Percentiles rank a stretch among this genome's conserved stretches.
phyloP scores from a whole-genome alignment of 2,329 filamentous ascomycete species.

The Trichoderma asperellum region DNA sequence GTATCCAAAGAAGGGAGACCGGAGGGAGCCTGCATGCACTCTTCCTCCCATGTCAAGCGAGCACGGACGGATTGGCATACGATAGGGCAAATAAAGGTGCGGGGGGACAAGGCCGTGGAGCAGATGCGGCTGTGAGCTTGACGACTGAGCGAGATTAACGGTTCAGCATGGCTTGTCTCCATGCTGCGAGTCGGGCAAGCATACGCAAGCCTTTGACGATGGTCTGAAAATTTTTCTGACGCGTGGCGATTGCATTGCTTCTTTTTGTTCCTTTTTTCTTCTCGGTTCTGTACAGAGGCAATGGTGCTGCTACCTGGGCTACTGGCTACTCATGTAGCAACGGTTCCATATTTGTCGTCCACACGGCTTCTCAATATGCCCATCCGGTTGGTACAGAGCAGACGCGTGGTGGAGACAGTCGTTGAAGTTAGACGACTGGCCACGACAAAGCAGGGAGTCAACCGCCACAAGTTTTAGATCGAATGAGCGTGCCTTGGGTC shows the following conservation, averaged over 20 bases:
- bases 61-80: not conserved
- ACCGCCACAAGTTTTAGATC: slow-evolving; percentile 27
- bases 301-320: not conserved
- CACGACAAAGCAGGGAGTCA: slow-evolving; percentile 20
- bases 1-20: not conserved
- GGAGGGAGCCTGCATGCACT: slow-evolving; percentile 21
- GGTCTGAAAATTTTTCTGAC: not conserved
- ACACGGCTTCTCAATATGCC: slow-evolving; percentile 6
- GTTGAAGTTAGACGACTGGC: slow-evolving; percentile 14
- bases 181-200: slow-evolving; percentile 13
- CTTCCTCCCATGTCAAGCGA: slow-evolving; percentile 9
- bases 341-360: slow-evolving; percentile 22
- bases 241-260: slow-evolving; percentile 20
- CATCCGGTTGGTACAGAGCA: slow-evolving; percentile 20
- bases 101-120: slow-evolving; percentile 7
- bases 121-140: not conserved
- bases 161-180: slow-evolving; percentile 6
- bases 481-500: slow-evolving; percentile 13
- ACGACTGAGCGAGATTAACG: slow-evolving; percentile 19
- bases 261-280: slow-evolving; percentile 14
- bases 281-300: not conserved
- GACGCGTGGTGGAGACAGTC: slow-evolving; percentile 5
- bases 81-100: slow-evolving; percentile 9
- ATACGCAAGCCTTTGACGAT: slow-evolving; percentile 12
- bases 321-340: not conserved